Evolutionary conservation across 345 rosid genomes (phyloP), one percentile per base, ranked within the genome.

Genomic region (Kandelia obovata): DNA sequence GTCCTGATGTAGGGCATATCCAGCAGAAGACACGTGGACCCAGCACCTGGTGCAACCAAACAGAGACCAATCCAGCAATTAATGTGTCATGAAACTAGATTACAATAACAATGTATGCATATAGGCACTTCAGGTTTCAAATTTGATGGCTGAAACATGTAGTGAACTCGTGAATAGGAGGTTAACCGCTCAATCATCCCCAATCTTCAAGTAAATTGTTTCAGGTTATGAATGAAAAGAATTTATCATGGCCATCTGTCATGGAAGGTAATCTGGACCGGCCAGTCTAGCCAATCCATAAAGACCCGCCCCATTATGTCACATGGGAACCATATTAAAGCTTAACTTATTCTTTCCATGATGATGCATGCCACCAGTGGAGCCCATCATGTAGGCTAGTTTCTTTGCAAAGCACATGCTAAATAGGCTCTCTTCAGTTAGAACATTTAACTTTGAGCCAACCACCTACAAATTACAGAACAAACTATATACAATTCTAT

Each of bases 11-110:
- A 62, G 98, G 97, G 67, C 96, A 92, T 32, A 86, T 35, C 98
- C 98, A 92, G 77, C 88, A 76, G 53, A 85, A 82, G 71, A 89
- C 72, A 78, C 78, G 83, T 37, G 88, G 90, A 77, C 98, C 98
- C 73, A 92, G 79, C 34, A 89, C 87, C 98, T 92, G 83, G 68
- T 78, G 62, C 67, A 78, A 49, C 46, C 49, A 43, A 26, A 60
- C 17, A 60, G 57, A 58, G 52, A 9, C 57, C 34, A 32, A 23
- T 61, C 23, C 21, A 19, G 25, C 6, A 47, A 61, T 47, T 23
- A 53, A 26, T 7, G 6, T 25, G 49, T 32, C 4, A 53, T 58
- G 26, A 71, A 56, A 31, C 13, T 56, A 56, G 59, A 25, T 56
- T 25, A 23, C 17, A 43, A 43, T 43, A 15, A 0, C 1, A 3